phyloP scores from a whole-genome alignment of 2,329 filamentous ascomycete genomes.

The Bipolaris gigantea region DNA sequence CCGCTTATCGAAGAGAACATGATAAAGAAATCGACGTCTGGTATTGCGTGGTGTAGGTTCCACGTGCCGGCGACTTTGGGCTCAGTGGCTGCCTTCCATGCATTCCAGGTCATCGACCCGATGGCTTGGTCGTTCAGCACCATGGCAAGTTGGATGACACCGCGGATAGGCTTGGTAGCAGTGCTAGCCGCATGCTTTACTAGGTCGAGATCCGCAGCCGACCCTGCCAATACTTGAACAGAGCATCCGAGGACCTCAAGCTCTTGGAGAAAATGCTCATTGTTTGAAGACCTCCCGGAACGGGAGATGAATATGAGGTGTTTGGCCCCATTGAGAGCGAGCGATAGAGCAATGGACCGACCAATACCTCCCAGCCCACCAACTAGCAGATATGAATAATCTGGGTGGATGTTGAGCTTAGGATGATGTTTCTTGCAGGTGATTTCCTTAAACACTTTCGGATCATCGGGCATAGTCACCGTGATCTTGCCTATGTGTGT shows the following conservation, averaged over 20 bases:
- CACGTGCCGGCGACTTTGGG: too few species aligned
- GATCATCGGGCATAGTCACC: neutral
- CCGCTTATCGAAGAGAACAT: neutral
- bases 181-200: neutral
- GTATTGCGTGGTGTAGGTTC: too few species aligned
- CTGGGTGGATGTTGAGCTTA: too few species aligned
- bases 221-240: neutral
- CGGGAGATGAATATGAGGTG: slow-evolving; percentile 17
- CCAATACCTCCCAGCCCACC: slow-evolving; percentile 26
- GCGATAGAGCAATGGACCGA: slow-evolving; percentile 15
- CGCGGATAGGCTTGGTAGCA: slow-evolving; percentile 9
- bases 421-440: too few species aligned
- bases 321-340: slow-evolving; percentile 19
- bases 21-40: neutral
- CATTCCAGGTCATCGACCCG: too few species aligned
- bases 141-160: slow-evolving; percentile 23
- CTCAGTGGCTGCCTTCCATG: too few species aligned
- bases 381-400: slow-evolving; percentile 15
- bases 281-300: neutral
- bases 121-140: neutral
- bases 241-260: slow-evolving; percentile 1
- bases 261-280: slow-evolving; percentile 1
- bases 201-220: neutral
- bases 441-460: neutral
- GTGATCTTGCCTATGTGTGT: slow-evolving; percentile 13